phyloP scores from a whole-genome alignment of 163 green algal species.

The Coccomyxa subellipsoidea region DNA sequence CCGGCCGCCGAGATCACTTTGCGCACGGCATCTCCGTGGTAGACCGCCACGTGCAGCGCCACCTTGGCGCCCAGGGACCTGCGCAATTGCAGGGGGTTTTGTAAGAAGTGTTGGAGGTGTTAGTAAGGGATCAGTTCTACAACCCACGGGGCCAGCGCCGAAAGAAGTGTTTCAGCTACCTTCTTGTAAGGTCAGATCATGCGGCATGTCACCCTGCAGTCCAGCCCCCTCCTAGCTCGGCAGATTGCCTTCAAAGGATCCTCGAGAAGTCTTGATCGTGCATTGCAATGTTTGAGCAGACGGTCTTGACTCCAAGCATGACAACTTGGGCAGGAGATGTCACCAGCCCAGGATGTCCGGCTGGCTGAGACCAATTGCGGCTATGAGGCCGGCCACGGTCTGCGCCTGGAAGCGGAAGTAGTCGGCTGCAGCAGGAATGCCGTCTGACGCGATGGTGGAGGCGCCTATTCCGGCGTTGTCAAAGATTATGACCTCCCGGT shows the following conservation, averaged over 20 bases:
- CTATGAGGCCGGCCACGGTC: background rate
- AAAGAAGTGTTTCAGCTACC: no score
- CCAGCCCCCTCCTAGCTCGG: no score
- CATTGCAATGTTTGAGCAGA: no score
- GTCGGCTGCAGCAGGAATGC: background rate
- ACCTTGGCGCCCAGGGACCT: background rate
- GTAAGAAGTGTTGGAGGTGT: background rate
- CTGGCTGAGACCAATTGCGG: background rate
- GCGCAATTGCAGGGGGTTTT: background rate
- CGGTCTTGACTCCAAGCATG: background rate
- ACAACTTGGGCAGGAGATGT: background rate
- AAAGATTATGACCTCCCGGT: conserved; percentile 17
- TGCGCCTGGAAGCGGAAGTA: background rate
- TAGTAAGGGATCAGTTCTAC: background rate
- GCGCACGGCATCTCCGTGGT: background rate
- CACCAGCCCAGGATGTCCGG: conserved; percentile 9
- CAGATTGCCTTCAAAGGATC: no score
- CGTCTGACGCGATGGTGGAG: background rate
- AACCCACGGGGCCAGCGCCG: background rate
- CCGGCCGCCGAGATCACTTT: background rate
- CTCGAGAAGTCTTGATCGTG: no score
- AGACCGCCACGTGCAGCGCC: background rate
- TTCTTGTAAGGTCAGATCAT: no score
- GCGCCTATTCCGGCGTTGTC: conserved; percentile 2
- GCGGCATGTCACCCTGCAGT: no score